Percentiles rank a stretch among this genome's conserved stretches.
These are phyloP conservation scores for Neofusicoccum parvum DNA, from an alignment of 2,329 filamentous ascomycete genomes.

Conservation along the genomic window DNA sequence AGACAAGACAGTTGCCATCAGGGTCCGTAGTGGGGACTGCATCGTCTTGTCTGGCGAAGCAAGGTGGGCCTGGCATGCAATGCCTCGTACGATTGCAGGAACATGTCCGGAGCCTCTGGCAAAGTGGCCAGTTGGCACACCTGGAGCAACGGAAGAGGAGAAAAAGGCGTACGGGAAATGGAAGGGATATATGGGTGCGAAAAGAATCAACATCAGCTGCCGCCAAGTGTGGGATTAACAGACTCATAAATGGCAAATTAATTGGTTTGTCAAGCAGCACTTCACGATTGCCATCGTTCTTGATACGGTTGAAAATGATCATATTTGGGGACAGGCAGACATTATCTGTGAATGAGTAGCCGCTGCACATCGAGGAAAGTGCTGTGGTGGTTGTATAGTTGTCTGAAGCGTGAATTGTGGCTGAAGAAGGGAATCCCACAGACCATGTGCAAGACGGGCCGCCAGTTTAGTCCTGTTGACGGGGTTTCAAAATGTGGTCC, in stretches of 20 bases:
- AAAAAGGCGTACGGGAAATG: constrained; percentile 62
- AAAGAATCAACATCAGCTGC: constrained; percentile 90
- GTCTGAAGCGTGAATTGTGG: too few relatives aligned
- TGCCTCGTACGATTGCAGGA: constrained; percentile 77
- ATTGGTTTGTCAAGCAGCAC: too few relatives aligned
- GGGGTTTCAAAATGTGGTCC: too few relatives aligned
- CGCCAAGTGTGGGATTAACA: constrained; percentile 73
- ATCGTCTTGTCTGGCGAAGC: constrained; percentile 84
- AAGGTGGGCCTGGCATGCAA: constrained; percentile 91
- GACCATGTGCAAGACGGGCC: too few relatives aligned
- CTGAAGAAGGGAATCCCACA: too few relatives aligned
- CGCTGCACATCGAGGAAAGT: too few relatives aligned
- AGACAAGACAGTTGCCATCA: constrained; percentile 54
- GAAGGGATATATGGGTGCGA: constrained; percentile 84
- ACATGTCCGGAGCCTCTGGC: constrained; percentile 77
- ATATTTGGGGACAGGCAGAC: too few relatives aligned
- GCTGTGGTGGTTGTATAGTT: too few relatives aligned
- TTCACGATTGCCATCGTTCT: too few relatives aligned
- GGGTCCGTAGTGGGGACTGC: constrained; percentile 80
- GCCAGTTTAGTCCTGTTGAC: too few relatives aligned
- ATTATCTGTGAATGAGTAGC: accelerated
- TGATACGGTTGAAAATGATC: too few relatives aligned
- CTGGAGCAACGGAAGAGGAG: neutral
- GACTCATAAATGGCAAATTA: too few relatives aligned
- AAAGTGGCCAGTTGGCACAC: constrained; percentile 66